Evolutionary conservation across 371 early-diverging fungal species (phyloP).

Genomic region (Mucor racemosus): DNA sequence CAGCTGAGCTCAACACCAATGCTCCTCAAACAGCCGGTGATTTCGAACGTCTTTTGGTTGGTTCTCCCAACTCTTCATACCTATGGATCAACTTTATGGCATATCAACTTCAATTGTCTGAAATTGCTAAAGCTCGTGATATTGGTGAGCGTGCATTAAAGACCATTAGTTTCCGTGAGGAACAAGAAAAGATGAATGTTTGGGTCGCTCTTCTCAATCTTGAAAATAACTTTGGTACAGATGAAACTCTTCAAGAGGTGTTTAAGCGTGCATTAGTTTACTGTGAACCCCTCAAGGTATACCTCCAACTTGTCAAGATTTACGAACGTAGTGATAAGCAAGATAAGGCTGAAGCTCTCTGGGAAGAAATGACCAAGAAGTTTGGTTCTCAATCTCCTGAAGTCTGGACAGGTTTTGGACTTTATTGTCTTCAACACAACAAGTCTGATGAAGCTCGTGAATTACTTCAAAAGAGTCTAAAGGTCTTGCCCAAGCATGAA

Average conservation of each 20-base stretch:
- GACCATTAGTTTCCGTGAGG: conserved; percentile 91
- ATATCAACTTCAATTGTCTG: conserved; percentile 87
- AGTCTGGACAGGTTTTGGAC: conserved; percentile 87
- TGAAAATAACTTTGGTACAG: conserved; percentile 91
- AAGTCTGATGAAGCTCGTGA: conserved; percentile 80
- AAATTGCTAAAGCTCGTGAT: conserved; percentile 89
- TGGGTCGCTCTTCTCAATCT: conserved; percentile 94
- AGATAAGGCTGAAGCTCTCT: conserved; percentile 77
- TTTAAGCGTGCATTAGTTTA: conserved; percentile 84
- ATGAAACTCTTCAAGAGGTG: conserved; percentile 74
- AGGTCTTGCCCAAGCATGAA: conserved; percentile 89
- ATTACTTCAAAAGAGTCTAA: conserved; percentile 77
- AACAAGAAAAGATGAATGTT: conserved; percentile 94
- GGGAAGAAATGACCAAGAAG: conserved; percentile 79
- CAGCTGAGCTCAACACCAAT: conserved; percentile 57
- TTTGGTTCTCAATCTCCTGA: conserved; percentile 82
- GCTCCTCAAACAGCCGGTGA: conserved; percentile 70
- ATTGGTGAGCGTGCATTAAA: conserved; percentile 93
- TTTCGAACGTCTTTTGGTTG: conserved; percentile 90
- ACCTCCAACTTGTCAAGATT: conserved; percentile 85
- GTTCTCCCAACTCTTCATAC: conserved; percentile 94
- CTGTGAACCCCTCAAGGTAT: conserved; percentile 88
- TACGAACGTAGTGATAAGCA: conserved; percentile 84
- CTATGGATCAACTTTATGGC: conserved; percentile 99
- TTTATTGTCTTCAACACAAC: conserved; percentile 74